Base-by-base conservation (phyloP, 2,329 filamentous ascomycete genomes). In the Botrytis tulipae region DNA sequence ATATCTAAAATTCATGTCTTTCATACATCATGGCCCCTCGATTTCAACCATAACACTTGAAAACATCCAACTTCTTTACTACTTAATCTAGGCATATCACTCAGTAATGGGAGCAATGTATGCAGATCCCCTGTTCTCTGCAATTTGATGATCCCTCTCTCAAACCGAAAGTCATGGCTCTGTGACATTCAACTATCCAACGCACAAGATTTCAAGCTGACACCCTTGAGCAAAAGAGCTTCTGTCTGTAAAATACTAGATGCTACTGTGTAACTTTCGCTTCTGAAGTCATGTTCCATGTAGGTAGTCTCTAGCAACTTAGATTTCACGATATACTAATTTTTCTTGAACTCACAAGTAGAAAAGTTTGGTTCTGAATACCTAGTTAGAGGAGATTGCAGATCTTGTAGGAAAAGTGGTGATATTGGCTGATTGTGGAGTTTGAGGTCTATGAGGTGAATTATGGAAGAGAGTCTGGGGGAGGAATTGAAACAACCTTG, bases 251-350 rank as follows among this genome's bases (percentile, higher is more conserved):
- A 10, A 1, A n/a, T 51, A 51, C 25, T 51, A 16, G 4, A 51
- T 51, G 5, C 12, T 51, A 51, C 5, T 16, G 2, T 6, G 2
- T 7, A 7, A 2, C 0, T 16, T n/a, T 51, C 25, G 12, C 48
- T n/a, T n/a, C 12, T n/a, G 4, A 12, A 51, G 2, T 51, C 25
- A 6, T 6, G 0, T 16, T 16, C 5, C 7, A n/a, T 7, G 5
- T 5, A n/a, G n/a, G 25, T 0, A 14, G 25, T 3, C 46, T 51
- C 22, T 25, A 2, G 4, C 1, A n/a, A n/a, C 0, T 16, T 16
- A 29, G n/a, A 18, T 8, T 3, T n/a, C 25, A 29, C 4, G 1
- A 29, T n/a, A 12, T 29, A 14, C 2, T 6, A 6, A 51, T 6
- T 0, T 51, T 51, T n/a, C 0, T 54, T n/a, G 25, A 6, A 14